Evolutionary conservation across 208 protist species (phyloP).

Genomic region (Trichomonas tenax): DNA sequence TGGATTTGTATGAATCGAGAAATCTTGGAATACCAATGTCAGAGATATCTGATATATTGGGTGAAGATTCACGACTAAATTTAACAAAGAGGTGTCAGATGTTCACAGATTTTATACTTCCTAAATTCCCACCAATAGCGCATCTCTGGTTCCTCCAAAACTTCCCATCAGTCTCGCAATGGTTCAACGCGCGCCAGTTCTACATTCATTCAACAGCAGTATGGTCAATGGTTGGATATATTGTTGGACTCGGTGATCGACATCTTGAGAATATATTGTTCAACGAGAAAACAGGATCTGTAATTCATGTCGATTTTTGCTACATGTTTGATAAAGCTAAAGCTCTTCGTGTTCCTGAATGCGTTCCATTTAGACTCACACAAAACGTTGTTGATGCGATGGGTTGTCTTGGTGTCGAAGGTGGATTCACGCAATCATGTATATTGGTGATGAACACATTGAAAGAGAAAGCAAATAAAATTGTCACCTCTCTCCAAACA

Average conservation of each 20-base stretch:
- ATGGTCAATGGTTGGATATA: conserved; percentile 80
- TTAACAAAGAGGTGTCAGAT: neutral
- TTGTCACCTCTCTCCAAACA: conserved; percentile 78
- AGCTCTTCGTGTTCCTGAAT: conserved; percentile 67
- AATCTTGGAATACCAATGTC: neutral
- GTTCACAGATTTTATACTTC: conserved; percentile 41
- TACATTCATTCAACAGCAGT: conserved; percentile 67
- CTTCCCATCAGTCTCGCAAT: conserved; percentile 63
- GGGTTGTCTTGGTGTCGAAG: conserved; percentile 68
- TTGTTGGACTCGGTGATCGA: conserved; percentile 70
- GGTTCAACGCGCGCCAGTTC: conserved; percentile 61
- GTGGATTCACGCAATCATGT: conserved; percentile 62
- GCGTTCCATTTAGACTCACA: conserved; percentile 83
- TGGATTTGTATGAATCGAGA: neutral
- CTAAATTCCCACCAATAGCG: conserved; percentile 59
- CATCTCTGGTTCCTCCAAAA: conserved; percentile 68
- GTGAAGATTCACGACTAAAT: neutral
- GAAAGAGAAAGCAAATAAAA: conserved; percentile 63
- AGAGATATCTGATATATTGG: neutral
- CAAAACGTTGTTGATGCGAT: conserved; percentile 81
- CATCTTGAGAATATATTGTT: conserved; percentile 82
- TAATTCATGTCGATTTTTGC: conserved; percentile 68
- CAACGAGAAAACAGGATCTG: conserved; percentile 44
- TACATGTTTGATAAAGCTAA: conserved; percentile 86
- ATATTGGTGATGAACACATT: conserved; percentile 63